Percentiles rank a stretch among this genome's conserved stretches.
These are phyloP conservation scores for Aspergillus steynii DNA, from an alignment of 495 filamentous ascomycete species.

Conservation along the genomic window DNA sequence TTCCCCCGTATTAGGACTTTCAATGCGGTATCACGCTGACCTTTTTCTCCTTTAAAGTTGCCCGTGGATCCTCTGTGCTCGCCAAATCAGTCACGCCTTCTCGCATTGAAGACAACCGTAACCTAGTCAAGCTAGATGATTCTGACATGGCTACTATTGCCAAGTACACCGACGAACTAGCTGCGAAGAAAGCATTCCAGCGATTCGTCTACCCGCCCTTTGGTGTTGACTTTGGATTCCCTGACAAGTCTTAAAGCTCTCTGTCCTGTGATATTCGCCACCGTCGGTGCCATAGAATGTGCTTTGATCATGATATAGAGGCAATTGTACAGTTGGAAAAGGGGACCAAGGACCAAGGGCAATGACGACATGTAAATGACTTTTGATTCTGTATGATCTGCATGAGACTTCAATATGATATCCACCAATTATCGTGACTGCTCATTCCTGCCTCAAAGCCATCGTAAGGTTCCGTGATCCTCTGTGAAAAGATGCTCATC, in stretches of 20 bases:
- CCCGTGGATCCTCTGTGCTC: conserved; percentile 70
- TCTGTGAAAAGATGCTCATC: background rate
- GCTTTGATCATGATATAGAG: background rate
- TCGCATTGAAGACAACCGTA: conserved; percentile 72
- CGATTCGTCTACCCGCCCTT: conserved; percentile 80
- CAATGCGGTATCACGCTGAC: background rate
- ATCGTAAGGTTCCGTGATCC: background rate
- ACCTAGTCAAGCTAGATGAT: conserved; percentile 65
- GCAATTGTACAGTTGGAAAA: background rate
- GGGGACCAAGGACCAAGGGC: background rate
- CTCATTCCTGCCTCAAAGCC: background rate
- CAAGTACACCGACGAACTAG: conserved; percentile 58
- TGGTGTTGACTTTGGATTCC: conserved; percentile 75
- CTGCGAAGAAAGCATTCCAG: conserved; percentile 59
- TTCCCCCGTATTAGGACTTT: conserved; percentile 14
- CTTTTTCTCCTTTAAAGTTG: conserved; percentile 45
- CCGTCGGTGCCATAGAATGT: background rate
- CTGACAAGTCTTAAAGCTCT: conserved; percentile 56
- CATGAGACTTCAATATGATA: background rate
- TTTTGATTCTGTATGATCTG: background rate
- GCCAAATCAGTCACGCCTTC: conserved; percentile 77
- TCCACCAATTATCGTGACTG: background rate
- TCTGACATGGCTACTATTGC: conserved; percentile 65
- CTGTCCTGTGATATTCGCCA: background rate
- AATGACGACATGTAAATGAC: background rate